Base-by-base conservation (phyloP, 345 rosid genomes). In the Syzygium jambos region DNA sequence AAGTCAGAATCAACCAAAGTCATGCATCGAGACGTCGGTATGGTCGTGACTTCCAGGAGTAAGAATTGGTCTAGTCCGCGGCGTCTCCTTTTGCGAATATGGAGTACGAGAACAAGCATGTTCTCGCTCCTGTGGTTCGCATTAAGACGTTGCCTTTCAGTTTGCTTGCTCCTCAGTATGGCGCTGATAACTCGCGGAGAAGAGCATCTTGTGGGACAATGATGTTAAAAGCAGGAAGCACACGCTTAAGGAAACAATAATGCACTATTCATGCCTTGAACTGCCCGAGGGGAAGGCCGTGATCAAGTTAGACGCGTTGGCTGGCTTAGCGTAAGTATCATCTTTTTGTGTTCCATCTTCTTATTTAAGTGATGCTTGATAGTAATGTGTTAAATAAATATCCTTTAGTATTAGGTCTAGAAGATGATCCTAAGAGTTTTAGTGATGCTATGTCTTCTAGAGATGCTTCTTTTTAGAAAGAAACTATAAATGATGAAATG, bases 51-150 rank as follows among this genome's bases (percentile, higher is more conserved):
- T 55, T 55, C 57, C 57, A 21, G 57, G 8, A 55, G 57, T 21
- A 21, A 21, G 57, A 21, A 55, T 21, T 55, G 25, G 51, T 34
- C 49, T 51, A 12, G 84, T 41, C 84, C 41, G 25, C 84, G 29
- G 9, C 10, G 84, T 23, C 9, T 86, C 46, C 43, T 83, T 22
- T 43, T 16, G 82, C 78, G 92, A 68, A 55, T 89, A 97, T 97
- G 99, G 98, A 95, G 84, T 97, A 94, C 93, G 80, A 85, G 88
- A 92, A 94, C 93, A 97, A 95, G 95, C 94, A 93, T 25, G 93
- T 97, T 13, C 98, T 97, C 11, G 99, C 98, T 93, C 99, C 99
- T 86, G 95, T 97, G 98, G 99, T 97, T 91, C 95, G 99, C 85
- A 95, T 95, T 87, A 98, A 98, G 49, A 96, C 98, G 43, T 90